Base-by-base conservation (phyloP, 2,329 filamentous ascomycete species). In the Daldinia eschscholtzii region DNA sequence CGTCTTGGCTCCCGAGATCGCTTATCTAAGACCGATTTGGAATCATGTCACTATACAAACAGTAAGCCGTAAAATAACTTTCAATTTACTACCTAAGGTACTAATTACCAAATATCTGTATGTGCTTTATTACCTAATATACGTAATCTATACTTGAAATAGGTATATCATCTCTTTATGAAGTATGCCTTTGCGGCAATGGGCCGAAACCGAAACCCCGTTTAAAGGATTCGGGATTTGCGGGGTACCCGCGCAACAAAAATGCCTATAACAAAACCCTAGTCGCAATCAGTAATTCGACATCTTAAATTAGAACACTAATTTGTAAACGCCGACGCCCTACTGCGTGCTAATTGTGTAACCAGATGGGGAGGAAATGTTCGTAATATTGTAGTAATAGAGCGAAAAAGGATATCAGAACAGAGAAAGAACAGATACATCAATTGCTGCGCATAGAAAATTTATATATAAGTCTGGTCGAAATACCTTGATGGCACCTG, bases 401-500 rank as follows among this genome's bases (percentile, higher is more conserved):
- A 15, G 2, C 6, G 33, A 10, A 35, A 35, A 7, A 12, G 3
- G 26, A 52, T 10, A 10, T 12, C 7, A 13, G 10, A 6, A 33
- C 6, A 28, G 46, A n/a, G n/a, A 50, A 50, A 48, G 44, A 48
- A 6, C 6, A n/a, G 13, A 10, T 4, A 13, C 4, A n/a, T 50
- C 13, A 30, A n/a, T 50, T 50, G 6, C 46, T n/a, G n/a, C 1
- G 3, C 46, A 50, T 30, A 1, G 13, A 52, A 28, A 12, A n/a
- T 9, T 33, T 30, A 52, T 52, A 48, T 48, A 52, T 52, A 52
- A 52, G 33, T 33, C n/a, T 4, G 33, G 15, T 18, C 9, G 15
- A 26, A 52, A 52, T n/a, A 52, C 46, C 46, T 33, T 52, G 46
- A 52, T 52, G 46, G 46, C 46, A 52, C 46, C 26, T 18, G 1